These are phyloP conservation scores for Saccharomyces hybrid DNA, from an alignment of 1,139 yeast species.

Conservation along the genomic window DNA sequence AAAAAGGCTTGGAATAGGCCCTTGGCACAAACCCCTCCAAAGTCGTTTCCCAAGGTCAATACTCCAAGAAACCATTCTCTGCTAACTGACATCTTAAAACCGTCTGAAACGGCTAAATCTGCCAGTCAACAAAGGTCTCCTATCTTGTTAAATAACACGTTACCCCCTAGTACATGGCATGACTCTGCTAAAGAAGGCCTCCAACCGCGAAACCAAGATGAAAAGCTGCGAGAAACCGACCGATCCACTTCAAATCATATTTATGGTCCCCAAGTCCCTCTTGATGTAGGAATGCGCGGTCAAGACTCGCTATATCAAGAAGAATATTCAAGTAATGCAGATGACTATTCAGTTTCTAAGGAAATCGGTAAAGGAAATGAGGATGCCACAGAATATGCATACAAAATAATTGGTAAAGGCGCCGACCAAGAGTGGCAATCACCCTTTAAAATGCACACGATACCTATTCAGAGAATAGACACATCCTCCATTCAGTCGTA, in stretches of 20 bases:
- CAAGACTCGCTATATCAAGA: neutral
- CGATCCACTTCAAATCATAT: neutral
- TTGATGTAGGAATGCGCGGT: neutral
- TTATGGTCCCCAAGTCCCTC: neutral
- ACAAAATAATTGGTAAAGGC: neutral
- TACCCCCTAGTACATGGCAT: neutral
- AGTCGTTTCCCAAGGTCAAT: neutral
- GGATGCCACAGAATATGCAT: neutral
- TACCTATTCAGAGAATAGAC: neutral
- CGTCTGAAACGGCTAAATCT: neutral
- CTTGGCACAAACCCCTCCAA: neutral
- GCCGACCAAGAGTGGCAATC: neutral
- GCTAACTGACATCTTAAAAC: neutral
- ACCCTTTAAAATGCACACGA: neutral
- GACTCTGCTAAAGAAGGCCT: neutral
- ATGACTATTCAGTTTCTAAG: slow-evolving; percentile 4
- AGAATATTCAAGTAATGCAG: neutral
- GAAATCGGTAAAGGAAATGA: slow-evolving; percentile 1
- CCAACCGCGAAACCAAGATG: neutral
- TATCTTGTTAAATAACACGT: neutral
- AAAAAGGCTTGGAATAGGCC: slow-evolving; percentile 6
- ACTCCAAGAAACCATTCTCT: neutral
- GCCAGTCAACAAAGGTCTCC: neutral
- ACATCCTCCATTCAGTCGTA: slow-evolving; percentile 12
- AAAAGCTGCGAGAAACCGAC: neutral